Percentiles rank a stretch among this genome's conserved stretches.
These are phyloP conservation scores for Trichophyton rubrum DNA, from an alignment of 2,329 filamentous ascomycete genomes.

Conservation along the genomic window DNA sequence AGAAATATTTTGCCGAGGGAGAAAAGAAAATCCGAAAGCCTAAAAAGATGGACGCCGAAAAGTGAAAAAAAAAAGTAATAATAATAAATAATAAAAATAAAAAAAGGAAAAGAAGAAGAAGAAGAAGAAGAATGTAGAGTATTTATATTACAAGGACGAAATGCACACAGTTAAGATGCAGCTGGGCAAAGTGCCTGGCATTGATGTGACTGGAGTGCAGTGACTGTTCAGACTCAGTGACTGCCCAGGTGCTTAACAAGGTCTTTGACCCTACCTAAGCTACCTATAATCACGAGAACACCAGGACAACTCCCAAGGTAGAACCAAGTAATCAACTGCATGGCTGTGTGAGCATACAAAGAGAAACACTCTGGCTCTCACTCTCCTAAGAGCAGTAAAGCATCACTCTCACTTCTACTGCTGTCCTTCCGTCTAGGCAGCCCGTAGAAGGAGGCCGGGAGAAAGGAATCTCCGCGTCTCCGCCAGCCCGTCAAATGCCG, in stretches of 20 bases:
- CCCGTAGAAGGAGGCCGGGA: neutral
- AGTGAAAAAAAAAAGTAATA: neutral
- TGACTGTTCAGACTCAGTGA: neutral
- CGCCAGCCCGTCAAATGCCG: neutral
- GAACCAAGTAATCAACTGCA: too few species aligned
- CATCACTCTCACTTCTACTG: neutral
- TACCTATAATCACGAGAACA: too few species aligned
- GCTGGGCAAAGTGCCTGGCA: too few species aligned
- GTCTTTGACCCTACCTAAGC: too few species aligned
- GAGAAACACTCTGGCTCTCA: too few species aligned
- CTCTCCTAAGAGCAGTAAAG: too few species aligned
- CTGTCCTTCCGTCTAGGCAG: neutral
- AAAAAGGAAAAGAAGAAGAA: neutral
- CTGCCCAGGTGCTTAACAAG: too few species aligned
- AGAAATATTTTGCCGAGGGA: conserved; percentile 5
- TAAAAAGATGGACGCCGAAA: neutral
- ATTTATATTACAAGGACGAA: neutral
- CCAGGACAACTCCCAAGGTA: too few species aligned
- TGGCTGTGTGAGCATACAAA: too few species aligned
- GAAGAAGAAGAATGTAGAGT: neutral
- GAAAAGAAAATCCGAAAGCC: neutral
- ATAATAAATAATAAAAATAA: neutral
- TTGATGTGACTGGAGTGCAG: neutral
- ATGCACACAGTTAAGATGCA: too few species aligned
- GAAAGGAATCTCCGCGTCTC: conserved; percentile 1